Evolutionary conservation across 23 red algal genomes (phyloP).

Genomic region (Agarophyton chilense): DNA sequence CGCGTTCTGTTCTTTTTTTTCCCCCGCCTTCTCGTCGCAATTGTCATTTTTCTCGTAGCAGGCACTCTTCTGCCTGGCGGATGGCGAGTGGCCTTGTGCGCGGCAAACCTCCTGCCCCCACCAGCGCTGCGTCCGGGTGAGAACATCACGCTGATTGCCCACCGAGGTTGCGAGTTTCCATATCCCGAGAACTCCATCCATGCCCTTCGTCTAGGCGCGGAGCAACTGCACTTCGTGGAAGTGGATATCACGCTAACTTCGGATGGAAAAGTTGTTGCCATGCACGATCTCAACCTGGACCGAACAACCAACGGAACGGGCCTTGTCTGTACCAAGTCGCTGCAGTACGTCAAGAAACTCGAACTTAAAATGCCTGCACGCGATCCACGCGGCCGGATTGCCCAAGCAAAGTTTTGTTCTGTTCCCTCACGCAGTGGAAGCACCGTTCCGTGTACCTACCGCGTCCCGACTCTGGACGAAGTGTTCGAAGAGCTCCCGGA

Average conservation of each 20-base stretch:
- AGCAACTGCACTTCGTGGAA: conserved; percentile 28
- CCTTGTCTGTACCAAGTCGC: conserved; percentile 19
- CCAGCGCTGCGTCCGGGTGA: conserved; percentile 40
- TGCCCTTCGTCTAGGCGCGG: conserved; percentile 23
- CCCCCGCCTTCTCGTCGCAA: conserved; percentile 37
- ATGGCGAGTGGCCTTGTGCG: conserved; percentile 57
- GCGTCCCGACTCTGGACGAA: conserved; percentile 52
- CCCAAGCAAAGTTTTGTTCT: conserved; percentile 55
- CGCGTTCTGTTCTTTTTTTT: conserved; percentile 36
- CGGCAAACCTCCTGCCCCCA: conserved; percentile 46
- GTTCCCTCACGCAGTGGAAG: conserved; percentile 2
- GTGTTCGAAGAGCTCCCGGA: conserved; percentile 54
- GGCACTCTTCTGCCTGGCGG: conserved; percentile 49
- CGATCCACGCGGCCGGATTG: conserved; percentile 44
- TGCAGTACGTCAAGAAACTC: conserved; percentile 36
- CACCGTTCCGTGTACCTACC: conserved; percentile 48
- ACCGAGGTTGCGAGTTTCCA: conserved; percentile 68
- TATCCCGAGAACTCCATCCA: conserved; percentile 67
- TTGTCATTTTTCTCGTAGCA: conserved; percentile 12
- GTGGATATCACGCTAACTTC: conserved; percentile 50
- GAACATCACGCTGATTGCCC: conserved; percentile 61
- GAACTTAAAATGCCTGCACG: conserved; percentile 48
- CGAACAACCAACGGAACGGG: conserved; percentile 73
- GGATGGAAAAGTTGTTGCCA: conserved; percentile 33
- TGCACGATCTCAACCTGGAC: conserved; percentile 60